These are phyloP conservation scores for Paraurostyla sp. DNA, from an alignment of 73 alveolate species.

Conservation along the genomic window DNA sequence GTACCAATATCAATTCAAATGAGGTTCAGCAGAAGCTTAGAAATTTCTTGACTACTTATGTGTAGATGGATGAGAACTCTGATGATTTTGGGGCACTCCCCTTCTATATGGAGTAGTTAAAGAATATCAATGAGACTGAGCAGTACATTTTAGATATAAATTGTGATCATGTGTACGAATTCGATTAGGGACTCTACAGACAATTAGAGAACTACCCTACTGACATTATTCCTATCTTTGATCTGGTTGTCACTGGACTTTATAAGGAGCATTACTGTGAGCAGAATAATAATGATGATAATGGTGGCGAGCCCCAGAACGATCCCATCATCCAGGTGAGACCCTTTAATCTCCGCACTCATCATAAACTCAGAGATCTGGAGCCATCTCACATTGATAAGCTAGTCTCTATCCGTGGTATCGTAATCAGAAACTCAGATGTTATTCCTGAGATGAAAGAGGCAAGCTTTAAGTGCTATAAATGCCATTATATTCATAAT, in stretches of 20 bases:
- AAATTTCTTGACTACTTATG: slow-evolving; percentile 82
- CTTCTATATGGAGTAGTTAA: slow-evolving; percentile 83
- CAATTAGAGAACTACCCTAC: slow-evolving; percentile 95
- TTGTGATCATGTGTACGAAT: slow-evolving; percentile 91
- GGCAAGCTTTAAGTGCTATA: slow-evolving; percentile 97
- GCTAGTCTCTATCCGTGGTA: slow-evolving; percentile 94
- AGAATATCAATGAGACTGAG: slow-evolving; percentile 85
- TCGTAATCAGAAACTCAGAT: slow-evolving; percentile 97
- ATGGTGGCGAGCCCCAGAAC: neutral
- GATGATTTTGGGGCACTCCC: slow-evolving; percentile 65
- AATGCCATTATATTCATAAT: slow-evolving; percentile 84
- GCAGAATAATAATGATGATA: slow-evolving; percentile 39
- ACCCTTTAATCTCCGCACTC: slow-evolving; percentile 80
- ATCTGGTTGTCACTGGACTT: slow-evolving; percentile 86
- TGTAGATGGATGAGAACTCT: slow-evolving; percentile 55
- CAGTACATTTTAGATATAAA: slow-evolving; percentile 85
- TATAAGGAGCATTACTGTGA: slow-evolving; percentile 74
- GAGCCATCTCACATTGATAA: slow-evolving; percentile 95
- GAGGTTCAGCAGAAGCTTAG: slow-evolving; percentile 88
- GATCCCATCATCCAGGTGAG: slow-evolving; percentile 84
- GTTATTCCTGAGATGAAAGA: slow-evolving; percentile 97
- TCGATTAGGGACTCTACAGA: slow-evolving; percentile 84
- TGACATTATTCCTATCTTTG: slow-evolving; percentile 96
- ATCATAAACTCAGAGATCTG: slow-evolving; percentile 90
- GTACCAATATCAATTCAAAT: slow-evolving; percentile 92